A percentile compares a stretch with the other conserved stretches of the same genome.
Conservation (phyloP, 805 yeast species). For the Cyberlindnera xishuangbannaensis region DNA sequence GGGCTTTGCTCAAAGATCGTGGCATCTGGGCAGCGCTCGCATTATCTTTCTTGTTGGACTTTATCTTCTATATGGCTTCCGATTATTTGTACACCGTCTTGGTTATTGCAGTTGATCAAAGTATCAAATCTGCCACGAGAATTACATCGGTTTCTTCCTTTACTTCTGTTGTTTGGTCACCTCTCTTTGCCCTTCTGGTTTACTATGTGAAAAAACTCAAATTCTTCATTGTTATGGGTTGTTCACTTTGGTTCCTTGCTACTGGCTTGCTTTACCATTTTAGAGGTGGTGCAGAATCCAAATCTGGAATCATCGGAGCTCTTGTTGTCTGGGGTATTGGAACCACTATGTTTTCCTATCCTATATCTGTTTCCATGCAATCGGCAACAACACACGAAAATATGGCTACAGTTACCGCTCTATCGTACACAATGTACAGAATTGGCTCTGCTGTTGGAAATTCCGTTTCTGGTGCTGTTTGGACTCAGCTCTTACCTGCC, state of each 20-base stretch:
- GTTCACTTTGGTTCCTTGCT: slow-evolving; percentile 51
- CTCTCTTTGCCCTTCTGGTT: slow-evolving; percentile 49
- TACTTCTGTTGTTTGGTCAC: slow-evolving; percentile 53
- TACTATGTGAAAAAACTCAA: slow-evolving; percentile 44
- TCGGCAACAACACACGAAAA: slow-evolving; percentile 57
- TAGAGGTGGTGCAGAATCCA: slow-evolving; percentile 47
- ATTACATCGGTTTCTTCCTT: slow-evolving; percentile 56
- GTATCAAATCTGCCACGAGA: slow-evolving; percentile 56
- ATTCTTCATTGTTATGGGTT: slow-evolving; percentile 54
- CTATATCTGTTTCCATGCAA: slow-evolving; percentile 59
- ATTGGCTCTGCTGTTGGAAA: slow-evolving; percentile 64
- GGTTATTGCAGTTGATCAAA: slow-evolving; percentile 55
- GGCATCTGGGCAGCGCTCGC: slow-evolving; percentile 69
- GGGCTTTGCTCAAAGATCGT: slow-evolving; percentile 53
- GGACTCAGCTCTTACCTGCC: slow-evolving; percentile 55
- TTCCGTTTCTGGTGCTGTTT: slow-evolving; percentile 62
- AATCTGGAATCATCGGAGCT: slow-evolving; percentile 60
- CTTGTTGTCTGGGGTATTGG: slow-evolving; percentile 62
- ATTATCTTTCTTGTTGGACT: slow-evolving; percentile 52
- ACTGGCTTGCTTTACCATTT: slow-evolving; percentile 52
- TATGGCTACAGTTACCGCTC: slow-evolving; percentile 60
- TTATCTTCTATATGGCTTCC: slow-evolving; percentile 63
- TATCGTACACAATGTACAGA: slow-evolving; percentile 50
- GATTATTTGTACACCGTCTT: slow-evolving; percentile 65
- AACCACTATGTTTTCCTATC: slow-evolving; percentile 64